These are phyloP conservation scores for Jimgerdemannia flammicorona DNA, from an alignment of 192 early-diverging fungal species.

Conservation along the genomic window DNA sequence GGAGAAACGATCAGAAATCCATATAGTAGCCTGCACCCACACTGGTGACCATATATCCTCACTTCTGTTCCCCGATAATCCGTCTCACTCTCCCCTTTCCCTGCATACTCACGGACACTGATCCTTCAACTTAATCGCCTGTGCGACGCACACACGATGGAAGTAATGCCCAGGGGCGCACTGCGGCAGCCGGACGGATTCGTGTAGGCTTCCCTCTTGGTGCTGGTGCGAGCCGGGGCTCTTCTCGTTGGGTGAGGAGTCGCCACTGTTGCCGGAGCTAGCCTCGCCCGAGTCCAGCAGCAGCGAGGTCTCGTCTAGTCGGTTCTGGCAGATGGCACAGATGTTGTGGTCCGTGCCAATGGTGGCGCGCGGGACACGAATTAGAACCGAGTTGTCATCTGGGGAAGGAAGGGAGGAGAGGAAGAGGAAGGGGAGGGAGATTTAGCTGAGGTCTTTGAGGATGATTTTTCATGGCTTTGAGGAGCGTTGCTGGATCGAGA, in stretches of 20 bases:
- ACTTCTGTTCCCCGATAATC: no score
- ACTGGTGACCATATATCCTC: no score
- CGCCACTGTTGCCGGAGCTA: background rate
- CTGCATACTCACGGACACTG: background rate
- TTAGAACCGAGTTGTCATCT: background rate
- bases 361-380: background rate
- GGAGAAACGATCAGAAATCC: no score
- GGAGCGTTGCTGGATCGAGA: no score
- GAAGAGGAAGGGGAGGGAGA: background rate
- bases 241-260: background rate
- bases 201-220: background rate
- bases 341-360: background rate
- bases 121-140: background rate
- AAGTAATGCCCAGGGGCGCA: background rate
- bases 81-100: background rate
- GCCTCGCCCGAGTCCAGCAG: background rate
- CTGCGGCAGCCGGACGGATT: background rate
- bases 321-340: background rate
- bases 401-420: background rate
- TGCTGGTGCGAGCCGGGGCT: background rate
- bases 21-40: no score
- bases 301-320: background rate
- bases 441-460: background rate
- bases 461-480: no score
- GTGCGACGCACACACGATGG: background rate